Evolutionary conservation across 768 basidiomycete genomes (phyloP), one percentile per base, ranked within the genome.

Genomic region (Lanmaoa rubissima): DNA sequence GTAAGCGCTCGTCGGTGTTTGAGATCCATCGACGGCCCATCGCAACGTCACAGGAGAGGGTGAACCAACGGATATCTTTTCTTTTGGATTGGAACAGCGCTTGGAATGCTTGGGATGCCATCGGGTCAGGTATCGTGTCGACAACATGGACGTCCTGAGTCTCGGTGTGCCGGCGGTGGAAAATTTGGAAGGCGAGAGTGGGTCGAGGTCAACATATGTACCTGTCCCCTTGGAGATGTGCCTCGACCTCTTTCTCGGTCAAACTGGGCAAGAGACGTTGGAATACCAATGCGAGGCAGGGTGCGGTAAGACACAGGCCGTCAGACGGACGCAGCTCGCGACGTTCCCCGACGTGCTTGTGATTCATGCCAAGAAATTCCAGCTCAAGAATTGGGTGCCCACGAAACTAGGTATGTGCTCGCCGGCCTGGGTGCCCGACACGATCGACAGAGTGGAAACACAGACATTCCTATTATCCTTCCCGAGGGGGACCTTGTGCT

Each of bases 341-440:
- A 88, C 90, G 1, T 92, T 96, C 78, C 97, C 97, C 0, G 82
- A 94, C 12, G 84, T 93, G 1, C 79, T 98, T 0, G 86, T 96
- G 9, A 72, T 99, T 1, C 95, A 97, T 60, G 87, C 93, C 42
- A 92, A 90, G 68, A 96, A 96, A 65, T 98, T 97, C 76, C 91
- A 94, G 71, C 81, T 96, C 5, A 88, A 94, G 41, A 93, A 94
- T 62, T 98, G 97, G 97, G 92, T 99, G 1, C 97, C 97, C 0
- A 81, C 88, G 4, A 99, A 99, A 73, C 79, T 98, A 31, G 92
- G 94, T 93, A 59, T 17, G 84, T 67, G 8, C 31, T 42, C 8
- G 26, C 36, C n/a, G 3, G 40, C 7, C 3, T 26, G n/a, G 11
- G 4, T 43, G 1, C 17, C 51, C 2, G 48, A 46, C 41, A 39